phyloP scores from a whole-genome alignment of 1,284 basidiomycete species.

The Naganishia sp. region DNA sequence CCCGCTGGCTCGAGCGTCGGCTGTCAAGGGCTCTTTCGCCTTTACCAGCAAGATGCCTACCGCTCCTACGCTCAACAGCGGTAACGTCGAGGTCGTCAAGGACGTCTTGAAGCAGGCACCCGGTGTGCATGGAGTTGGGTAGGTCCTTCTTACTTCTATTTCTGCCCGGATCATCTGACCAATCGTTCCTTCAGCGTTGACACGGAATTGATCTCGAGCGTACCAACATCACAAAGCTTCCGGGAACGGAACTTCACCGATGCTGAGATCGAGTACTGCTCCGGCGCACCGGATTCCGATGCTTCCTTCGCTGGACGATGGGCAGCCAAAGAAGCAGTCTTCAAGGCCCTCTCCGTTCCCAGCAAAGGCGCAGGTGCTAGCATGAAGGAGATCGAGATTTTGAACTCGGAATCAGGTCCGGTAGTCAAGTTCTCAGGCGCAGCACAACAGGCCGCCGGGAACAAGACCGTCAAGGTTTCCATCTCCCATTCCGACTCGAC shows the following conservation, averaged over 20 bases:
- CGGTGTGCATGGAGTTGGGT: slow-evolving; percentile 69
- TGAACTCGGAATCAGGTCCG: slow-evolving; percentile 61
- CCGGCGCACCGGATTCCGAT: slow-evolving; percentile 76
- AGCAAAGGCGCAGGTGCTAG: slow-evolving; percentile 89
- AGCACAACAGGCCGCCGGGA: slow-evolving; percentile 70
- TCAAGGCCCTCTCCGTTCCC: slow-evolving; percentile 91
- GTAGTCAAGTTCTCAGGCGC: slow-evolving; percentile 77
- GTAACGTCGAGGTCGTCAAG: slow-evolving; percentile 68
- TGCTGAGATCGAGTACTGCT: slow-evolving; percentile 83
- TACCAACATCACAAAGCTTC: slow-evolving; percentile 90
- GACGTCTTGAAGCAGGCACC: slow-evolving; percentile 53
- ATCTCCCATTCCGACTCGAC: slow-evolving; percentile 69
- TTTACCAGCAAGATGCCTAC: slow-evolving; percentile 69
- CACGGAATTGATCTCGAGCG: slow-evolving; percentile 84
- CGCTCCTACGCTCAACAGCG: slow-evolving; percentile 60
- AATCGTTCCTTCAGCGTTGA: slow-evolving; percentile 40
- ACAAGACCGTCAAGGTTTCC: slow-evolving; percentile 77
- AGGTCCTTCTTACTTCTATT: slow-evolving; percentile 28
- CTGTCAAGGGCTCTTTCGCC: slow-evolving; percentile 82
- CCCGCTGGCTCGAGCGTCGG: slow-evolving; percentile 82
- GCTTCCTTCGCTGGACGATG: slow-evolving; percentile 95
- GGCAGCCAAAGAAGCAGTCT: slow-evolving; percentile 96
- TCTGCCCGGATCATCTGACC: not conserved
- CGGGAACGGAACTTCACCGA: slow-evolving; percentile 90
- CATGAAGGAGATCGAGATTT: slow-evolving; percentile 96